Percentiles rank a stretch among this genome's conserved stretches.
Conservation (phyloP, 805 yeast species). For the Metschnikowia lochheadii region DNA sequence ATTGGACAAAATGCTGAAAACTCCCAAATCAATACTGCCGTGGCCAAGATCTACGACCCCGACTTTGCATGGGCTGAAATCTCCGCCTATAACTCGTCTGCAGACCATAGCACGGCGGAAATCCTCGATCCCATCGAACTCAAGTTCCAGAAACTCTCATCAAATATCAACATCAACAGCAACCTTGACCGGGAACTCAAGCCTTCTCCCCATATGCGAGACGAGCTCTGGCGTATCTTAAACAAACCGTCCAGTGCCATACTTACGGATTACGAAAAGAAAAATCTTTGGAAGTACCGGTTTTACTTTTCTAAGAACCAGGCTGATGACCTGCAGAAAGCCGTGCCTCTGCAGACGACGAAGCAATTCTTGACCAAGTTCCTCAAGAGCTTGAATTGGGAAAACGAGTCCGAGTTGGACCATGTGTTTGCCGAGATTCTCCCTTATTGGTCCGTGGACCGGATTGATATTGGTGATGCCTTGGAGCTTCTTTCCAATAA, state of each 20-base stretch:
- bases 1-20: neutral
- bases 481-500: slow-evolving; percentile 79
- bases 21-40: neutral
- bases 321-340: slow-evolving; percentile 24
- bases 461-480: slow-evolving; percentile 79
- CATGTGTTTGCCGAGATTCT: slow-evolving; percentile 71
- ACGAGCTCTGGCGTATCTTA: slow-evolving; percentile 64
- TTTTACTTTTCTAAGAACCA: slow-evolving; percentile 52
- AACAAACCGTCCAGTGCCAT: slow-evolving; percentile 80
- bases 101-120: slow-evolving; percentile 4
- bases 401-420: slow-evolving; percentile 70
- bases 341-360: slow-evolving; percentile 47
- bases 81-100: slow-evolving; percentile 7
- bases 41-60: slow-evolving; percentile 36
- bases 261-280: slow-evolving; percentile 77
- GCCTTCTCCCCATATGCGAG: slow-evolving; percentile 81
- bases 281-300: slow-evolving; percentile 85
- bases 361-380: slow-evolving; percentile 63
- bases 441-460: slow-evolving; percentile 59
- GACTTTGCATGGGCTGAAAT: slow-evolving; percentile 26
- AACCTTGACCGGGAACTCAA: slow-evolving; percentile 79
- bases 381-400: slow-evolving; percentile 84
- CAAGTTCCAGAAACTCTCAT: slow-evolving; percentile 78
- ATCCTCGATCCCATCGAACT: slow-evolving; percentile 74
- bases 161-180: slow-evolving; percentile 69